A percentile compares a stretch with the other conserved stretches of the same genome.
Conservation (phyloP, 2,329 filamentous ascomycete genomes). For the Metarhizium rileyi region DNA sequence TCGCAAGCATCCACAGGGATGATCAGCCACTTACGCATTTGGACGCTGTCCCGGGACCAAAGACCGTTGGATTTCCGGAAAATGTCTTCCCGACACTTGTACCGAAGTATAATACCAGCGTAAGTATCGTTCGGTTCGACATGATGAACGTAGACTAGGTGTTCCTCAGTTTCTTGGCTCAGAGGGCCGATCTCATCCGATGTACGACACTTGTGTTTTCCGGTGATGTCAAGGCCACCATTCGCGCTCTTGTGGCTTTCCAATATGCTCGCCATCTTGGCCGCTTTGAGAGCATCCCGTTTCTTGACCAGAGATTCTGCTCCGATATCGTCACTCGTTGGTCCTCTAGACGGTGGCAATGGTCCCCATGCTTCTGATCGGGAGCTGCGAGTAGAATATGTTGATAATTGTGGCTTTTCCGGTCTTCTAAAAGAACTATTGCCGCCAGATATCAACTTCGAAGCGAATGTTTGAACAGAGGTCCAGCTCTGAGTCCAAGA, state of each 20-base stretch:
- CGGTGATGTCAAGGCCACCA: conserved; percentile 43
- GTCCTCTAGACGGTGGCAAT: conserved; percentile 29
- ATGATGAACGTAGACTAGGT: conserved; percentile 82
- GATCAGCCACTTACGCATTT: conserved; percentile 69
- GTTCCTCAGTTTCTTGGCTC: conserved; percentile 58
- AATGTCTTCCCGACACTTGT: conserved; percentile 73
- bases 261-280: conserved; percentile 47
- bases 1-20: conserved; percentile 86
- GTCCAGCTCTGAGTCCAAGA: conserved; percentile 46
- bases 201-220: conserved; percentile 54
- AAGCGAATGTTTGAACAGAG: conserved; percentile 44
- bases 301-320: conserved; percentile 43
- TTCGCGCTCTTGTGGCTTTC: conserved; percentile 53
- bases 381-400: conserved; percentile 9
- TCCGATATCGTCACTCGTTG: conserved; percentile 38
- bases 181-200: conserved; percentile 49
- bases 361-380: conserved; percentile 37
- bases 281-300: conserved; percentile 44
- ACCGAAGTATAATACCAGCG: conserved; percentile 82
- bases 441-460: conserved; percentile 28
- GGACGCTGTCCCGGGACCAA: conserved; percentile 89
- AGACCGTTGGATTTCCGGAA: conserved; percentile 84
- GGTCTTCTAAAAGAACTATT: conserved; percentile 10
- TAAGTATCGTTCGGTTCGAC: conserved; percentile 78
- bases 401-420: background rate